Conservation (phyloP, 1,284 basidiomycete species). For the Marasmius tenuissimus region DNA sequence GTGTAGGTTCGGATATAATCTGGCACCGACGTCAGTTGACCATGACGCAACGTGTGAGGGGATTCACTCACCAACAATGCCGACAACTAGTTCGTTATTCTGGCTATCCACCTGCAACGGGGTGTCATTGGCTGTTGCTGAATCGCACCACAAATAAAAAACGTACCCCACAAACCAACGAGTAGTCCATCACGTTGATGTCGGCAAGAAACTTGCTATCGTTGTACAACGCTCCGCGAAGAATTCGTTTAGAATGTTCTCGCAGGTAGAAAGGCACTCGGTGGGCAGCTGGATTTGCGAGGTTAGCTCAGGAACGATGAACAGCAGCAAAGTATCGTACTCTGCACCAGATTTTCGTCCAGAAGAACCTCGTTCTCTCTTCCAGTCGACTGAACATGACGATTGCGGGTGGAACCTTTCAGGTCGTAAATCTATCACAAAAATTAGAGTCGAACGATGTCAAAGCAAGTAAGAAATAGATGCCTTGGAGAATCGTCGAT, state of each 20-base stretch:
- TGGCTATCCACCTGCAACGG: slow-evolving; percentile 65
- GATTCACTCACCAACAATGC: slow-evolving; percentile 83
- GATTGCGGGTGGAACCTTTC: slow-evolving; percentile 91
- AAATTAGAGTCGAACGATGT: not conserved
- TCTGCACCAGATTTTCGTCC: slow-evolving; percentile 90
- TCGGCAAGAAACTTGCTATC: slow-evolving; percentile 94
- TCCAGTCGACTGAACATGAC: slow-evolving; percentile 89
- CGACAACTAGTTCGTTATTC: slow-evolving; percentile 86
- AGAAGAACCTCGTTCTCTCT: slow-evolving; percentile 90
- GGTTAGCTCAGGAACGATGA: slow-evolving; percentile 13
- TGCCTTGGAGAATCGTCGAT: slow-evolving; percentile 84
- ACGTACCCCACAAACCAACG: slow-evolving; percentile 82
- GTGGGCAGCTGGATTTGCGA: slow-evolving; percentile 53
- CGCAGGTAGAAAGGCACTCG: slow-evolving; percentile 88
- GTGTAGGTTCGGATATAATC: slow-evolving; percentile 95
- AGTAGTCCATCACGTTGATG: slow-evolving; percentile 99
- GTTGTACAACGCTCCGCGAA: slow-evolving; percentile 89
- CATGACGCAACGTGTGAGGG: slow-evolving; percentile 11
- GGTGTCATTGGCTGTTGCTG: not conserved
- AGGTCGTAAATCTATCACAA: slow-evolving; percentile 83
- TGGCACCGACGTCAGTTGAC: slow-evolving; percentile 27
- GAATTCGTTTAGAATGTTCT: slow-evolving; percentile 92
- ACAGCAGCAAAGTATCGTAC: slow-evolving; percentile 39
- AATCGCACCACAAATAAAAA: not conserved
- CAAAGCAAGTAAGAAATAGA: not conserved